Conservation (phyloP, 345 rosid species). For the Eucalyptus lansdowneana region DNA sequence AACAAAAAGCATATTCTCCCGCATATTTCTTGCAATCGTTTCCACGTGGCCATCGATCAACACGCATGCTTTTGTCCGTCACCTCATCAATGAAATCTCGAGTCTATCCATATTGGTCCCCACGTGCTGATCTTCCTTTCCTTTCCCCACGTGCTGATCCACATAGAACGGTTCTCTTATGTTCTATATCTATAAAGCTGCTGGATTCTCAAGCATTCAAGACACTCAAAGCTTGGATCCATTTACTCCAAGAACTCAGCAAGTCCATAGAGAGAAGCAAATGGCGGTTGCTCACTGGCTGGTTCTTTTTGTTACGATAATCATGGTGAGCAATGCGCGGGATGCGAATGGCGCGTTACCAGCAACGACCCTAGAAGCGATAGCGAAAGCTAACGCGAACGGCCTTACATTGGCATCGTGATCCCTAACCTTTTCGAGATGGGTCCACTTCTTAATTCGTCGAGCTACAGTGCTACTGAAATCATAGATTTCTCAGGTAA, state of each 20-base stretch:
- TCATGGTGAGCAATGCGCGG: background rate
- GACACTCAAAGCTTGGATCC: background rate
- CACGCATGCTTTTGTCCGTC: background rate
- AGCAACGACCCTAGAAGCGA: background rate
- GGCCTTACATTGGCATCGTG: background rate
- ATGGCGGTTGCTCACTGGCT: background rate
- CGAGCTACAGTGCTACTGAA: background rate
- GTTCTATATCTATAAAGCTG: background rate
- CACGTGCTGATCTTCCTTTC: too few relatives aligned
- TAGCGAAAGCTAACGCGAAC: background rate
- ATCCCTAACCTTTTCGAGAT: background rate
- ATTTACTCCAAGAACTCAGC: background rate
- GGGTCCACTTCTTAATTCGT: background rate
- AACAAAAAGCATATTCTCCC: background rate
- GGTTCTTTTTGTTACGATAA: background rate
- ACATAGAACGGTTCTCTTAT: background rate
- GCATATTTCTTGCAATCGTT: background rate
- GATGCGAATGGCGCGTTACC: background rate
- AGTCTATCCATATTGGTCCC: background rate
- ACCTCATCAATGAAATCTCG: background rate
- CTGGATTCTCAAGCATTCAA: background rate
- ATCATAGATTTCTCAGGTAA: background rate
- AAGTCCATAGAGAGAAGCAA: background rate
- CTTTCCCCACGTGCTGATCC: too few relatives aligned
- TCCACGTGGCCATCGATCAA: background rate